Conservation (phyloP, 2,329 filamentous ascomycete genomes). For the Diaporthe destruens region DNA sequence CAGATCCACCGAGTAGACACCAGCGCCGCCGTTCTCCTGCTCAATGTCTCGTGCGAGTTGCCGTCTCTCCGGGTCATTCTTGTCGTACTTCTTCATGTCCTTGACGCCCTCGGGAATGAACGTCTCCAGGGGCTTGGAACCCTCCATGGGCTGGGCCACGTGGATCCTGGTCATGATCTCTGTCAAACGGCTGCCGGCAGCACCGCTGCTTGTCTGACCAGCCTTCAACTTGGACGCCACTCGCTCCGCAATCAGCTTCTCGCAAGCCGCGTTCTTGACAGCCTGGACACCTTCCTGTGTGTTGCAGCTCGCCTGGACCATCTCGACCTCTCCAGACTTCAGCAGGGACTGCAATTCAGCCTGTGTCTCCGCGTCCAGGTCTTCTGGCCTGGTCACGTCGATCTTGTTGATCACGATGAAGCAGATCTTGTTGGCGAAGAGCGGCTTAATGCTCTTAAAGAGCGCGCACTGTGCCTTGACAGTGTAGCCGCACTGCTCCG, state of each 20-base stretch:
- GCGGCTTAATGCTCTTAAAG: conserved; percentile 95
- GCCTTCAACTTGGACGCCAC: conserved; percentile 97
- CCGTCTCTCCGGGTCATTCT: conserved; percentile 85
- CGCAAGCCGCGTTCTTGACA: conserved; percentile 95
- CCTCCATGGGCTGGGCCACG: conserved; percentile 92
- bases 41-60: conserved; percentile 88
- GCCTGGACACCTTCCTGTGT: conserved; percentile 94
- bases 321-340: conserved; percentile 89
- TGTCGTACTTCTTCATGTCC: conserved; percentile 88
- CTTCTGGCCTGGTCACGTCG: conserved; percentile 88
- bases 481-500: conserved; percentile 95
- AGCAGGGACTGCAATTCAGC: conserved; percentile 82
- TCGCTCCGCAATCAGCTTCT: conserved; percentile 90
- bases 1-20: conserved; percentile 95
- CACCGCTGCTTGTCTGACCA: conserved; percentile 81
- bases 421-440: conserved; percentile 97
- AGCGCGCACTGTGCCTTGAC: conserved; percentile 93
- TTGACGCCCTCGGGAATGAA: conserved; percentile 91
- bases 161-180: conserved; percentile 96
- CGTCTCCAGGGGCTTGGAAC: conserved; percentile 76
- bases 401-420: conserved; percentile 99
- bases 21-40: conserved; percentile 91
- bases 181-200: conserved; percentile 79
- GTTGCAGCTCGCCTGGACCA: conserved; percentile 94
- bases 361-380: conserved; percentile 83